Evolutionary conservation across 2,329 filamentous ascomycete genomes (phyloP).

Genomic region (Arthrobotrys sinensis): DNA sequence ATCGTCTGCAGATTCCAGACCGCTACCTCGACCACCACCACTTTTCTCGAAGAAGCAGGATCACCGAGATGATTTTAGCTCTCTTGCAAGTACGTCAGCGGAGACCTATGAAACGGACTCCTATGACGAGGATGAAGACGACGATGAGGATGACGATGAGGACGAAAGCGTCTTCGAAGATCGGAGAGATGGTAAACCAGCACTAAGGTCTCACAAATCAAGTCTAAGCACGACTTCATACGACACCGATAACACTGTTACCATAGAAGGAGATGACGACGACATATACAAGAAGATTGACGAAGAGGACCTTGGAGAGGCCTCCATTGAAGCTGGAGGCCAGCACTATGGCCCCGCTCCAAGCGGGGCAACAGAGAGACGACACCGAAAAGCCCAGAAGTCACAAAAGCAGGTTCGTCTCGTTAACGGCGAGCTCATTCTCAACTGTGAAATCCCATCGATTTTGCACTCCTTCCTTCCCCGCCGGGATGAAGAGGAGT

Average conservation of each 20-base stretch:
- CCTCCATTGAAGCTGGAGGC: constrained; percentile 69
- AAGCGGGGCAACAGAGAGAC: constrained; percentile 85
- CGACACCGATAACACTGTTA: constrained; percentile 54
- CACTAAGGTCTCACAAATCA: constrained; percentile 44
- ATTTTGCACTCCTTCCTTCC: constrained; percentile 98
- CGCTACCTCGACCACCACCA: constrained; percentile 88
- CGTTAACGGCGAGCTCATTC: constrained; percentile 96
- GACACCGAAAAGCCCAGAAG: constrained; percentile 84
- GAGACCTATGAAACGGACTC: constrained; percentile 74
- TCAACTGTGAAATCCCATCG: constrained; percentile 99
- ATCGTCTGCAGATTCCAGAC: constrained; percentile 84
- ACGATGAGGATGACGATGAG: constrained; percentile 60
- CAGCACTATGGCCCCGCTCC: constrained; percentile 92
- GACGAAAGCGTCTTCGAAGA: constrained; percentile 62
- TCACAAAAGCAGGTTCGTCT: constrained; percentile 93
- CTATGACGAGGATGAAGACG: constrained; percentile 70
- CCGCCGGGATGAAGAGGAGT: constrained; percentile 91
- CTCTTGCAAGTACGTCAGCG: constrained; percentile 75
- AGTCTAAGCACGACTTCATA: constrained; percentile 54
- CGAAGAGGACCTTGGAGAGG: constrained; percentile 67
- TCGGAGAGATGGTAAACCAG: constrained; percentile 52
- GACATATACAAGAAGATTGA: constrained; percentile 66
- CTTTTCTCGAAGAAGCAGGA: constrained; percentile 72
- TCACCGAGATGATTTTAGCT: constrained; percentile 74
- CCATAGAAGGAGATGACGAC: constrained; percentile 54